Evolutionary conservation across 305 asterid genomes (phyloP).

Genomic region (Petunia hybrid): DNA sequence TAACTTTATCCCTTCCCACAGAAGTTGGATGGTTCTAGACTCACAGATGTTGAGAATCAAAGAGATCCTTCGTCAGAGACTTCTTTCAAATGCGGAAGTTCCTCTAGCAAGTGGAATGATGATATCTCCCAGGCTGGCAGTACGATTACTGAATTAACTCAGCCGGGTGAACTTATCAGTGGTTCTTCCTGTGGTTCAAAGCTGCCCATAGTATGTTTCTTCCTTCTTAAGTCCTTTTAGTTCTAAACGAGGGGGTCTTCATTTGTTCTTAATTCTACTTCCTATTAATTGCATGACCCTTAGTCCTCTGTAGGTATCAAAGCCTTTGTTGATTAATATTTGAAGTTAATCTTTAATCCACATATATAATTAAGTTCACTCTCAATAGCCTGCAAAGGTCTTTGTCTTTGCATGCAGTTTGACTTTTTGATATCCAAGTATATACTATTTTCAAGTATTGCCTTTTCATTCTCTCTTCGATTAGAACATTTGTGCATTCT

Average conservation of each 20-base stretch:
- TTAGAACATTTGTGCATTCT: background rate
- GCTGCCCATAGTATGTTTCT: constrained; percentile 71
- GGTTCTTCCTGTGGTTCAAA: constrained; percentile 80
- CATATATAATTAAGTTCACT: background rate
- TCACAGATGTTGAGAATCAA: constrained; percentile 60
- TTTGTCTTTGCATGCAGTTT: constrained; percentile 8
- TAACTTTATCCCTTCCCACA: constrained; percentile 47
- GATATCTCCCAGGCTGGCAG: constrained; percentile 85
- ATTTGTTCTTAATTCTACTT: constrained; percentile 12
- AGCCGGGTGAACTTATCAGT: constrained; percentile 78
- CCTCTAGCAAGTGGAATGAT: constrained; percentile 88
- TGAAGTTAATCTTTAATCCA: background rate
- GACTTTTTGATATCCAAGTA: constrained; percentile 7
- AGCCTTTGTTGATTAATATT: background rate
- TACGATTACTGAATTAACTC: constrained; percentile 80
- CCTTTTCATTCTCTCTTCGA: background rate
- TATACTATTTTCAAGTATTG: background rate
- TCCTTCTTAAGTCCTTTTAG: background rate
- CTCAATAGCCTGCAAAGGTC: background rate
- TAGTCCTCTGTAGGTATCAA: background rate
- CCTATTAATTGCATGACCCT: constrained; percentile 8
- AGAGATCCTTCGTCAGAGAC: constrained; percentile 56
- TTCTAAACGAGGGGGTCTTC: constrained; percentile 6
- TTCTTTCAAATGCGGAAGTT: constrained; percentile 61
- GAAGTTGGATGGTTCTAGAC: constrained; percentile 77